These are phyloP conservation scores for Yamadazyma triangularis DNA, from an alignment of 1,139 yeast genomes.

Conservation along the genomic window DNA sequence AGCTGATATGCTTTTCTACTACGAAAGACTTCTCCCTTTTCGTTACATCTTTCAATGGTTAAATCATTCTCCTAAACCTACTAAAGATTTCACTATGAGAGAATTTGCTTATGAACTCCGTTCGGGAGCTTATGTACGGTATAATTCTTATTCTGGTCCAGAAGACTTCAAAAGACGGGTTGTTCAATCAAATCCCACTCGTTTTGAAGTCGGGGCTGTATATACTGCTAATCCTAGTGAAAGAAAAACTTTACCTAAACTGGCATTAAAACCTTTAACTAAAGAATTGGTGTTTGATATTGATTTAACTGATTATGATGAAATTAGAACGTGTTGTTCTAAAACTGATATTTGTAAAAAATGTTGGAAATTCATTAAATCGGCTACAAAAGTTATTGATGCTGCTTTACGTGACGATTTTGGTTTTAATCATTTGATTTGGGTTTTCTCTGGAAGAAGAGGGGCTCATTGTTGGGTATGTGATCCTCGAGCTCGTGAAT, in stretches of 20 bases:
- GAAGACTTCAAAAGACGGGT: conserved; percentile 79
- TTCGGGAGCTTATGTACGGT: conserved; percentile 85
- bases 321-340: conserved; percentile 86
- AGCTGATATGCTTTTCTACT: conserved; percentile 72
- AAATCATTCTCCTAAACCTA: conserved; percentile 73
- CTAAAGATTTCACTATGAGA: conserved; percentile 73
- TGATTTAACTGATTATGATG: conserved; percentile 96
- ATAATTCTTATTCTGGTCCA: conserved; percentile 63
- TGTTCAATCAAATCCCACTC: conserved; percentile 69
- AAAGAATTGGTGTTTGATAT: conserved; percentile 95
- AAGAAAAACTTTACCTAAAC: conserved; percentile 73
- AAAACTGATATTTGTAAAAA: conserved; percentile 80
- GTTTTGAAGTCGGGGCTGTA: conserved; percentile 95
- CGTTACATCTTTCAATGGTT: conserved; percentile 80
- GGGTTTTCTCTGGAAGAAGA: conserved; percentile 99
- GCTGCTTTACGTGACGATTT: conserved; percentile 76
- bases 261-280: conserved; percentile 71
- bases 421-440: conserved; percentile 78
- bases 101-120: conserved; percentile 91
- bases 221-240: conserved; percentile 84
- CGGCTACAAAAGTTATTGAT: conserved; percentile 76
- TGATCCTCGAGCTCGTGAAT: conserved; percentile 70
- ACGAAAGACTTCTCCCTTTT: conserved; percentile 69
- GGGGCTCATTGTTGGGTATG: conserved; percentile 99
- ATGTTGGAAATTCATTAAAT: conserved; percentile 94